A percentile compares a stretch with the other conserved stretches of the same genome.
Conservation (phyloP, 306 rosid genomes). For the Trifolium pratense region DNA sequence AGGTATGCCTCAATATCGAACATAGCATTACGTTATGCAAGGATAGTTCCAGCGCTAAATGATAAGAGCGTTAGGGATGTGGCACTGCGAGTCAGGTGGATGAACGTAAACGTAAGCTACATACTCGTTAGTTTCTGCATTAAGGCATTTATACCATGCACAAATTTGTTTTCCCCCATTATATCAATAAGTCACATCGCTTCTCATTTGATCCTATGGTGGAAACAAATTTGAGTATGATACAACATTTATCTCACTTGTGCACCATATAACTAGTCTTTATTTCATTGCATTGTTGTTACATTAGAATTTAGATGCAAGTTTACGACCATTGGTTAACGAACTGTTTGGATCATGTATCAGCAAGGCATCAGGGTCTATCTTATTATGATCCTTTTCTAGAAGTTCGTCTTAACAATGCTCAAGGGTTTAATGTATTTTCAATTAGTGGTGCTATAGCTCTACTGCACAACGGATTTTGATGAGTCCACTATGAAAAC, state of each 20-base stretch:
- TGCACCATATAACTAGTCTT: no score
- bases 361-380: constrained; percentile 27
- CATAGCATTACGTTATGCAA: constrained; percentile 75
- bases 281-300: neutral
- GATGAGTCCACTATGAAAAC: neutral
- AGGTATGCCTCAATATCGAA: constrained; percentile 66
- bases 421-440: constrained; percentile 17
- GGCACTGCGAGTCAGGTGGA: constrained; percentile 96
- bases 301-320: neutral
- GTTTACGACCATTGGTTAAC: constrained; percentile 4
- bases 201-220: no score
- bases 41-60: constrained; percentile 83
- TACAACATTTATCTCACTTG: no score
- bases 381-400: constrained; percentile 20
- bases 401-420: constrained; percentile 29
- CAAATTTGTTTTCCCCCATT: no score
- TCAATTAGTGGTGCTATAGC: neutral
- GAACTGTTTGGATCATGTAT: constrained; percentile 8
- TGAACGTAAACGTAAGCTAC: constrained; percentile 88
- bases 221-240: no score
- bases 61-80: constrained; percentile 90
- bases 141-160: constrained; percentile 12
- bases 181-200: no score
- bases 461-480: neutral
- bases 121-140: constrained; percentile 25